A percentile compares a stretch with the other conserved stretches of the same genome.
phyloP scores from a whole-genome alignment of 768 basidiomycete species.

The Suillus brevipes region DNA sequence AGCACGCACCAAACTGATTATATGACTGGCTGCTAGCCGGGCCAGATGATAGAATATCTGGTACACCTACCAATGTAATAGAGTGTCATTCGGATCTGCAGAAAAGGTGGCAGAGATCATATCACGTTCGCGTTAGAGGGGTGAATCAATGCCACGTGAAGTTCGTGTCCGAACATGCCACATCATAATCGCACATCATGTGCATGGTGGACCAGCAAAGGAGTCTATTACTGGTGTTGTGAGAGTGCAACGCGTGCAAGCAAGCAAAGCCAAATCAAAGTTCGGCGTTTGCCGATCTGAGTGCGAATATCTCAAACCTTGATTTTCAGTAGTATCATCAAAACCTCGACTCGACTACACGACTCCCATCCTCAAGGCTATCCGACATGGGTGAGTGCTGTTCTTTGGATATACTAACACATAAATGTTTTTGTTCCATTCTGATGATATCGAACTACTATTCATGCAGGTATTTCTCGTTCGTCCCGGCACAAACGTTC shows the following conservation, averaged over 20 bases:
- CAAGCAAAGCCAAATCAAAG: slow-evolving; percentile 22
- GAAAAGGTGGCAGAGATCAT: neutral
- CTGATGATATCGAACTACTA: slow-evolving; percentile 9
- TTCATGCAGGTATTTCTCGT: slow-evolving; percentile 84
- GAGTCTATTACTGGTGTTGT: neutral
- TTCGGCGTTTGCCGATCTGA: slow-evolving; percentile 28
- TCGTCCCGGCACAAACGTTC: slow-evolving; percentile 97
- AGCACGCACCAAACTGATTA: neutral
- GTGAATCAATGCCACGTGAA: neutral
- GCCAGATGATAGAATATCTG: neutral
- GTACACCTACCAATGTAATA: neutral
- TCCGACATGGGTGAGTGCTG: slow-evolving; percentile 73
- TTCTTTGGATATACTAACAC: slow-evolving; percentile 12
- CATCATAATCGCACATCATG: neutral
- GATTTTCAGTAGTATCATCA: slow-evolving; percentile 52
- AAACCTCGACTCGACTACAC: slow-evolving; percentile 44
- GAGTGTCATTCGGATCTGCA: neutral
- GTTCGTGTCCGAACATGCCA: neutral
- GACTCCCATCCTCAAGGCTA: slow-evolving; percentile 65
- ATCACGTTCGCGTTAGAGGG: neutral
- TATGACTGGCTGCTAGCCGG: neutral
- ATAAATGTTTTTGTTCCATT: slow-evolving; percentile 9
- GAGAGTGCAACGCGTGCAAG: neutral
- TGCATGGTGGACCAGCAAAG: neutral
- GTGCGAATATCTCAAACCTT: slow-evolving; percentile 37